Percentiles rank a stretch among this genome's conserved stretches.
Conservation (phyloP, 2,329 filamentous ascomycete genomes). For the Dothidotthia symphoricarpi region DNA sequence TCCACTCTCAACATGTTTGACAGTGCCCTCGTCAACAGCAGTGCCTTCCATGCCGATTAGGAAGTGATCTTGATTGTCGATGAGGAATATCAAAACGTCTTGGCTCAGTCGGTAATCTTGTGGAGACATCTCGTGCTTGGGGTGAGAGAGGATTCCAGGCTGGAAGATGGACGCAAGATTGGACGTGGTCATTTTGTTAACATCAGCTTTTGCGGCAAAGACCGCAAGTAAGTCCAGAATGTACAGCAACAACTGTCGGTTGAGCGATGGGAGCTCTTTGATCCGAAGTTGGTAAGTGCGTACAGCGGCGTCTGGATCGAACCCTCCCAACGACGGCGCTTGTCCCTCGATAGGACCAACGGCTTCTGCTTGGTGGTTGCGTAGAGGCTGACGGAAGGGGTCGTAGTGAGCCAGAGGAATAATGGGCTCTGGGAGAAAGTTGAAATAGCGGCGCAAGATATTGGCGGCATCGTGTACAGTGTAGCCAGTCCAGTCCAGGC, state of each 20-base stretch:
- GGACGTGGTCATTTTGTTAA: slow-evolving; percentile 94
- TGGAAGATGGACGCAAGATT: slow-evolving; percentile 98
- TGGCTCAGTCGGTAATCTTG: slow-evolving; percentile 93
- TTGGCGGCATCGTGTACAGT: slow-evolving; percentile 98
- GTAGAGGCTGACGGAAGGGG: slow-evolving; percentile 80
- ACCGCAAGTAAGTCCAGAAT: slow-evolving; percentile 94
- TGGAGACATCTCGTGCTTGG: slow-evolving; percentile 90
- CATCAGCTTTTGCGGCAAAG: slow-evolving; percentile 92
- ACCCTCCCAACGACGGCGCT: slow-evolving; percentile 69
- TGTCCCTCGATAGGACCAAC: slow-evolving; percentile 64
- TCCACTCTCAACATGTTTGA: slow-evolving; percentile 68
- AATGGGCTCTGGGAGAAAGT: slow-evolving; percentile 93
- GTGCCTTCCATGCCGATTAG: slow-evolving; percentile 97
- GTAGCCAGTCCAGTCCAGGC: slow-evolving; percentile 93
- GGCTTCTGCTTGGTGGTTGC: slow-evolving; percentile 65
- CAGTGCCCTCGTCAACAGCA: slow-evolving; percentile 82
- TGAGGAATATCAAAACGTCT: slow-evolving; percentile 94
- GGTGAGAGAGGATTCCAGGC: slow-evolving; percentile 91
- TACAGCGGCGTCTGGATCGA: slow-evolving; percentile 75
- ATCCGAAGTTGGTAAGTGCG: slow-evolving; percentile 83
- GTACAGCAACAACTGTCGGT: slow-evolving; percentile 90
- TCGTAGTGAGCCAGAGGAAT: slow-evolving; percentile 93
- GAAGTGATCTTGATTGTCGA: slow-evolving; percentile 98
- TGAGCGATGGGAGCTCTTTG: slow-evolving; percentile 86
- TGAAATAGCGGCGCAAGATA: slow-evolving; percentile 90